Evolutionary conservation across 2,329 filamentous ascomycete genomes (phyloP).

Genomic region (Incumbomyces lentus): DNA sequence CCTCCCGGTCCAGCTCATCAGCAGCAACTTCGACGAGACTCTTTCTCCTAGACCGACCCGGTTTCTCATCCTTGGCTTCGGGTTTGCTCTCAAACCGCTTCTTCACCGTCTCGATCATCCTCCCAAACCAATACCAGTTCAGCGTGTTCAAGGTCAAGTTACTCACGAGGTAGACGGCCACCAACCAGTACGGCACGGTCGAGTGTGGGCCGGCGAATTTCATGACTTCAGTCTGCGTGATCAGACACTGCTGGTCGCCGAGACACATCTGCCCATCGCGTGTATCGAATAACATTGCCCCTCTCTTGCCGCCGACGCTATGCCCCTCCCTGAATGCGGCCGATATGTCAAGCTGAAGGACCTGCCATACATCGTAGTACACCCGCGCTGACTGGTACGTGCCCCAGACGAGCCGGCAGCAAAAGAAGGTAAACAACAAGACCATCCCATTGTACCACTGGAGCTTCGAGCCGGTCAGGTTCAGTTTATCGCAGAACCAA

Average conservation of each 20-base stretch:
- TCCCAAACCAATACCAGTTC: conserved; percentile 57
- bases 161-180: conserved; percentile 45
- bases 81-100: conserved; percentile 48
- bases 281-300: conserved; percentile 13
- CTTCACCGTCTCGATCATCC: conserved; percentile 56
- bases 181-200: conserved; percentile 48
- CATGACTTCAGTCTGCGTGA: conserved; percentile 38
- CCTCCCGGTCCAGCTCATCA: conserved; percentile 22
- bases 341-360: conserved; percentile 34
- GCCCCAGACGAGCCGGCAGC: conserved; percentile 53
- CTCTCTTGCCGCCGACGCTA: conserved; percentile 4
- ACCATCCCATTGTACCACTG: conserved; percentile 56
- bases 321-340: conserved; percentile 18
- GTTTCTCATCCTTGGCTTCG: conserved; percentile 19
- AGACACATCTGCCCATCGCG: conserved; percentile 29
- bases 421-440: conserved; percentile 50
- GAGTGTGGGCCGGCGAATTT: conserved; percentile 34
- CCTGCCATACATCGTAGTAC: conserved; percentile 50
- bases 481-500: conserved; percentile 60
- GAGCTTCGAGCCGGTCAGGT: conserved; percentile 49
- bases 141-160: conserved; percentile 52
- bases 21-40: conserved; percentile 19
- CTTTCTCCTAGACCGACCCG: conserved; percentile 8
- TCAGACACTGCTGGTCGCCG: conserved; percentile 28
- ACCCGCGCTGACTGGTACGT: conserved; percentile 49